Evolutionary conservation across 306 rosid genomes (phyloP), one percentile per base, ranked within the genome.

Genomic region (Vigna hirtella): DNA sequence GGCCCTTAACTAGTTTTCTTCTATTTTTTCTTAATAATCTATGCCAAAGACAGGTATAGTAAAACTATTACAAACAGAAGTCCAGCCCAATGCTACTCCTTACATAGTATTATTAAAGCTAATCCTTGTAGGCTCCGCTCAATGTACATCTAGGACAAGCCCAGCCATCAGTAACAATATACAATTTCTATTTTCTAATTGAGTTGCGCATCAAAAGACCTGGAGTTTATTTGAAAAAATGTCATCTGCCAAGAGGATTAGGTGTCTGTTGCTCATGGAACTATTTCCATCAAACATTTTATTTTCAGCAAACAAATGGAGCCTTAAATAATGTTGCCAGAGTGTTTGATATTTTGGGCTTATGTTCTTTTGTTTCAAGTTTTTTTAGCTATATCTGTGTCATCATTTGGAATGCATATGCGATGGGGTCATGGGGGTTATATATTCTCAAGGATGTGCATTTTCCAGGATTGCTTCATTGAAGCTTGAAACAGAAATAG

Each of bases 401-500:
- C 72, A 30, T 67, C 56, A 76, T 67, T 73, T 64, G 67, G 77
- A 79, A 70, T 75, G 66, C 38, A 6, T 66, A 15, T 70, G 5
- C 47, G 36, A 70, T 63, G 81, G 61, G 65, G 51, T 40, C 30
- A 1, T 12, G 38, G 38, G 66, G 66, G 17, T 50, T 70, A 58
- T 74, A 10, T 49, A 62, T 47, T 56, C 40, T 53, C 40, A 7
- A 0, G 34, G 45, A 70, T 78, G 59, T 49, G 38, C 7, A 26
- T 34, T 30, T 57, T 77, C 77, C 13, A 6, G 63, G 52, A 28
- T 70, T 69, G 70, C 66, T 83, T 77, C 67, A 58, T 74, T 74
- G 1, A 69, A 28, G 78, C 36, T 61, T 3, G 42, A 74, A 74
- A 64, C 59, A 56, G 66, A 71, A 59, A 16, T 16, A 13, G 65